Evolutionary conservation across 441 rosid species (phyloP).

Genomic region (Breynia disticha): DNA sequence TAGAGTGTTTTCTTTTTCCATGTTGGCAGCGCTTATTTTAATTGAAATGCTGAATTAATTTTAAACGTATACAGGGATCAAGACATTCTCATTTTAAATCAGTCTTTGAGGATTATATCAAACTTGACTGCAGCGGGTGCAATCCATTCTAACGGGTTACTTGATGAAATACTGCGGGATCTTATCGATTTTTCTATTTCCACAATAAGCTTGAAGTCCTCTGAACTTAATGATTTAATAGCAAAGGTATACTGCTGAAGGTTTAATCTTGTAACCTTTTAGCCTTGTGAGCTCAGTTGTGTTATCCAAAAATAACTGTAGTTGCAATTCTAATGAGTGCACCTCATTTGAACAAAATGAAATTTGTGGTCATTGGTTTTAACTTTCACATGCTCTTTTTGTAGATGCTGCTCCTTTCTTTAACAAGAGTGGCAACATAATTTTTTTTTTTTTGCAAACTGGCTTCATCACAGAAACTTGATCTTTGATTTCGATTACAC

Average conservation of each 20-base stretch:
- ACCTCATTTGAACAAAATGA: too few species aligned
- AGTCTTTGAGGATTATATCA: conserved; percentile 76
- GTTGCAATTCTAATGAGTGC: neutral
- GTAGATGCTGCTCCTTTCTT: too few species aligned
- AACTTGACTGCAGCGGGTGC: conserved; percentile 78
- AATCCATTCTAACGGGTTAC: conserved; percentile 40
- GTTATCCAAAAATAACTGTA: neutral
- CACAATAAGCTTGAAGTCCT: conserved; percentile 51
- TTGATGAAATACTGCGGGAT: conserved; percentile 57
- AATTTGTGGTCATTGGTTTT: too few species aligned
- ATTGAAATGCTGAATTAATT: conserved; percentile 1
- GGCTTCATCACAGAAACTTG: too few species aligned
- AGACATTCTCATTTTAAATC: conserved; percentile 51
- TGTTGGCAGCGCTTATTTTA: neutral
- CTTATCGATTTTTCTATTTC: conserved; percentile 55
- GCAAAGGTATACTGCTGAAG: conserved; percentile 51
- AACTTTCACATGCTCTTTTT: too few species aligned
- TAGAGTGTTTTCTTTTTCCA: neutral
- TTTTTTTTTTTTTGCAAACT: too few species aligned
- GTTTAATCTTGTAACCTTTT: too few species aligned
- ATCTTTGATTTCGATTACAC: too few species aligned
- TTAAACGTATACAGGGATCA: conserved; percentile 52
- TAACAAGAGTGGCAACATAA: too few species aligned
- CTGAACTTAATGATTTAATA: conserved; percentile 49
- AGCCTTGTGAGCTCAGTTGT: neutral